Conservation (phyloP, 306 rosid species). For the Coriaria nepalensis region DNA sequence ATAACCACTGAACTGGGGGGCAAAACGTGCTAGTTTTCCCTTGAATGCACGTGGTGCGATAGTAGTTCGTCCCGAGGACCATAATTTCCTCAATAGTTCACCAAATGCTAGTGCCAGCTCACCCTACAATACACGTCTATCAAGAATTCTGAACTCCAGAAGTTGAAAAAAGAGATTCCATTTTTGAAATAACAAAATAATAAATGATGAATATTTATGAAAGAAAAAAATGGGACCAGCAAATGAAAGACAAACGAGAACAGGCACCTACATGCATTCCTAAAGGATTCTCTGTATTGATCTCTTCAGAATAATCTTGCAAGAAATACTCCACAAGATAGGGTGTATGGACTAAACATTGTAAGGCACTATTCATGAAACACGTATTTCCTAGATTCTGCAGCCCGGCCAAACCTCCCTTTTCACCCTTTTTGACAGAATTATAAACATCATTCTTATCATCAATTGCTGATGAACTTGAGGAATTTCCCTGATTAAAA, state of each 20-base stretch:
- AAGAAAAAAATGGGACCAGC: neutral
- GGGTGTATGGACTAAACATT: conserved; percentile 91
- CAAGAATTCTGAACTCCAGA: neutral
- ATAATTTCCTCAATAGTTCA: conserved; percentile 80
- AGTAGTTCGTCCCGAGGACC: conserved; percentile 81
- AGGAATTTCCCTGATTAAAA: conserved; percentile 44
- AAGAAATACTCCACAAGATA: conserved; percentile 75
- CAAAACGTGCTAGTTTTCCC: conserved; percentile 91
- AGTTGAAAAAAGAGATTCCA: neutral
- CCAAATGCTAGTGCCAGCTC: conserved; percentile 95
- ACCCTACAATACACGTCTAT: conserved; percentile 43
- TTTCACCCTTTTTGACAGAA: conserved; percentile 39
- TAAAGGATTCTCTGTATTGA: conserved; percentile 83
- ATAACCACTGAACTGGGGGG: conserved; percentile 98
- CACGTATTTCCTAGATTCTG: conserved; percentile 98
- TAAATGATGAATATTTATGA: neutral
- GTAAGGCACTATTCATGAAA: conserved; percentile 93
- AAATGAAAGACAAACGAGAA: conserved; percentile 12
- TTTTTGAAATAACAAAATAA: neutral
- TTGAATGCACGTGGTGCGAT: conserved; percentile 87
- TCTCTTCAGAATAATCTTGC: conserved; percentile 82
- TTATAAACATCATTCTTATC: conserved; percentile 36
- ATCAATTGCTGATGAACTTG: conserved; percentile 46
- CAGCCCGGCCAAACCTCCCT: conserved; percentile 86
- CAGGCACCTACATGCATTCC: conserved; percentile 80